A percentile compares a stretch with the other conserved stretches of the same genome.
Conservation (phyloP, 768 basidiomycete genomes). For the Lactarius indigo region DNA sequence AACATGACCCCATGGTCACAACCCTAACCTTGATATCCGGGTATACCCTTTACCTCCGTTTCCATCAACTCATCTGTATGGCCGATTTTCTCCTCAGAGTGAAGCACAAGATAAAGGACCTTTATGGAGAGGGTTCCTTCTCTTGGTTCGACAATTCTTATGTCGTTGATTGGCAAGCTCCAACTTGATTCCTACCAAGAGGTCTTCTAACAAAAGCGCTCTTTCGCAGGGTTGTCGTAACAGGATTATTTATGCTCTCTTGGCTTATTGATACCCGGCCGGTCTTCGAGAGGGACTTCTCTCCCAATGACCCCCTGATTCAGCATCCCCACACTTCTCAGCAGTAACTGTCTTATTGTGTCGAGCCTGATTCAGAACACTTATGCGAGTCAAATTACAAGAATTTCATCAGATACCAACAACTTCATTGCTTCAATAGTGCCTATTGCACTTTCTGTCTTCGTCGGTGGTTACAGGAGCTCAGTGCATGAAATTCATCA, state of each 20-base stretch:
- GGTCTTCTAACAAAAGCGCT: not conserved
- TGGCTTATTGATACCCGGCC: constrained; percentile 36
- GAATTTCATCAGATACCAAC: constrained; percentile 49
- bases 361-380: not conserved
- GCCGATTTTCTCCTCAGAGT: constrained; percentile 9
- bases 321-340: constrained; percentile 30
- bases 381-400: constrained; percentile 28
- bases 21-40: not conserved
- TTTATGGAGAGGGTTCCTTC: constrained; percentile 29
- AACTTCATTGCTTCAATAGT: constrained; percentile 44
- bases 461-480: constrained; percentile 38
- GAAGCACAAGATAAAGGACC: constrained; percentile 13
- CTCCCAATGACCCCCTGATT: constrained; percentile 48
- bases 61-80: too few species aligned
- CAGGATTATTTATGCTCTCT: constrained; percentile 42
- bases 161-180: constrained; percentile 49
- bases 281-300: constrained; percentile 31
- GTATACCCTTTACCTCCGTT: not conserved
- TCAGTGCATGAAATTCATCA: constrained; percentile 57
- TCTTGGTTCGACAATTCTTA: constrained; percentile 41
- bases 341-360: constrained; percentile 9
- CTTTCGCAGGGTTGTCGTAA: constrained; percentile 33
- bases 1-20: constrained; percentile 12
- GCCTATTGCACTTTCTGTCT: constrained; percentile 41
- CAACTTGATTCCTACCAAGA: not conserved